Evolutionary conservation across 306 rosid genomes (phyloP).

Genomic region (Hippophae gyantsensis): DNA sequence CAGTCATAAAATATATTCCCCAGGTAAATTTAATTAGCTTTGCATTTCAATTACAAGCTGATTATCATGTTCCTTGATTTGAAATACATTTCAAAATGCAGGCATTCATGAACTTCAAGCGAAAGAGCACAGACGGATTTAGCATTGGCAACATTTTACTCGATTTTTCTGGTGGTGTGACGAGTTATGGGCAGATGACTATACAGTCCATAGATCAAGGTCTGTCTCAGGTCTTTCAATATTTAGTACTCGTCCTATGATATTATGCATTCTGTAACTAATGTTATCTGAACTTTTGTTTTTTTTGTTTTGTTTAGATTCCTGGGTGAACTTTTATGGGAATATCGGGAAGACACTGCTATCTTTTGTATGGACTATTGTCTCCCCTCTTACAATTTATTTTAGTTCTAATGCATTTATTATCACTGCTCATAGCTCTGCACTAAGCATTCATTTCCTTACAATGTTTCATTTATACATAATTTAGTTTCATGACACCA

Average conservation of each 20-base stretch:
- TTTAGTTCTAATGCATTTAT: background rate
- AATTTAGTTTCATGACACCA: background rate
- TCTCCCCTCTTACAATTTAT: background rate
- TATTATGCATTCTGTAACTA: constrained; percentile 5
- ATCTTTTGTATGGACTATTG: constrained; percentile 54
- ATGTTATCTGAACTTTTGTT: constrained; percentile 6
- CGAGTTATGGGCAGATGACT: constrained; percentile 71
- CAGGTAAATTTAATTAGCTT: constrained; percentile 40
- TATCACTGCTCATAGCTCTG: too few relatives aligned
- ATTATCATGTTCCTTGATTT: too few relatives aligned
- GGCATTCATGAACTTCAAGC: constrained; percentile 69
- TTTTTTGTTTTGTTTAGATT: constrained; percentile 35
- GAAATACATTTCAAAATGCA: constrained; percentile 11
- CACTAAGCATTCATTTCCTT: background rate
- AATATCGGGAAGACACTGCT: constrained; percentile 73
- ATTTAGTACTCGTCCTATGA: background rate
- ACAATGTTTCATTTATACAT: background rate
- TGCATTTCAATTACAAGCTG: background rate
- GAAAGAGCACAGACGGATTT: constrained; percentile 86
- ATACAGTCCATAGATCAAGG: constrained; percentile 91
- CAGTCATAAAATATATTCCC: constrained; percentile 76
- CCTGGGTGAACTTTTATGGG: constrained; percentile 85
- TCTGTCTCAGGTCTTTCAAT: constrained; percentile 18
- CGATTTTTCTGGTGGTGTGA: constrained; percentile 69
- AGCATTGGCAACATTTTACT: constrained; percentile 75